Percentiles rank a stretch among this genome's conserved stretches.
phyloP scores from a whole-genome alignment of 2,329 filamentous ascomycete genomes.

The Trichoderma arundinaceum region DNA sequence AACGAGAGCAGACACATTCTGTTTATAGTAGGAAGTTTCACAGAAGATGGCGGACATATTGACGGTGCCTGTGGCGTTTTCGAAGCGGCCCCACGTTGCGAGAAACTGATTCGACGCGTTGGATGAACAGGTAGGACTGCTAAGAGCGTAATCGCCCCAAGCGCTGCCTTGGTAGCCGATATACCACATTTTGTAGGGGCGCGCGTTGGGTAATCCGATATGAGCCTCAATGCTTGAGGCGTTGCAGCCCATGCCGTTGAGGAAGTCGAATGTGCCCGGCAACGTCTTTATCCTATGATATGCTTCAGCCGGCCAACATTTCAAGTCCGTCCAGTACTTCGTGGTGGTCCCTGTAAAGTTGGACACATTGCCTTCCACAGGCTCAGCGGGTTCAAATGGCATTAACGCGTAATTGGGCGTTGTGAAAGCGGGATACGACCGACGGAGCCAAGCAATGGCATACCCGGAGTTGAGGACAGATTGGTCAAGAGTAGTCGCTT shows the following conservation, averaged over 20 bases:
- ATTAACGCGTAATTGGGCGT: conserved; percentile 49
- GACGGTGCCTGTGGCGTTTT: conserved; percentile 38
- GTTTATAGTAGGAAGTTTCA: conserved; percentile 25
- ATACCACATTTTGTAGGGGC: conserved; percentile 15
- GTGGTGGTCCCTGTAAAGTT: conserved; percentile 42
- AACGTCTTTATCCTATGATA: not conserved
- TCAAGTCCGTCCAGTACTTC: conserved; percentile 46
- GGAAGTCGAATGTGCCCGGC: conserved; percentile 36
- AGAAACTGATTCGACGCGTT: conserved; percentile 23
- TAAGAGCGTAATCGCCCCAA: conserved; percentile 43
- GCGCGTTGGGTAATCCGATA: too few relatives aligned
- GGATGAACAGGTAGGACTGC: conserved; percentile 39
- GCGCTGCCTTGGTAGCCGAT: conserved; percentile 36
- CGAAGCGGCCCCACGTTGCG: conserved; percentile 31
- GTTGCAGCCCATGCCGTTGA: conserved; percentile 49
- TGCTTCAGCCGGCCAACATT: conserved; percentile 45
- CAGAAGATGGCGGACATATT: conserved; percentile 44
- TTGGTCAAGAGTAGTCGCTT: conserved; percentile 36
- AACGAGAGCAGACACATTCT: conserved; percentile 38
- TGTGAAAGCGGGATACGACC: conserved; percentile 52
- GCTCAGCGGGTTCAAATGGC: conserved; percentile 45
- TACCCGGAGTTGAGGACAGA: conserved; percentile 52
- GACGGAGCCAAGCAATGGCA: conserved; percentile 53
- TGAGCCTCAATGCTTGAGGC: conserved; percentile 22
- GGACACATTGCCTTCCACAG: not conserved